phyloP scores from a whole-genome alignment of 495 filamentous ascomycete species.

The Staphylotrichum longicolle region DNA sequence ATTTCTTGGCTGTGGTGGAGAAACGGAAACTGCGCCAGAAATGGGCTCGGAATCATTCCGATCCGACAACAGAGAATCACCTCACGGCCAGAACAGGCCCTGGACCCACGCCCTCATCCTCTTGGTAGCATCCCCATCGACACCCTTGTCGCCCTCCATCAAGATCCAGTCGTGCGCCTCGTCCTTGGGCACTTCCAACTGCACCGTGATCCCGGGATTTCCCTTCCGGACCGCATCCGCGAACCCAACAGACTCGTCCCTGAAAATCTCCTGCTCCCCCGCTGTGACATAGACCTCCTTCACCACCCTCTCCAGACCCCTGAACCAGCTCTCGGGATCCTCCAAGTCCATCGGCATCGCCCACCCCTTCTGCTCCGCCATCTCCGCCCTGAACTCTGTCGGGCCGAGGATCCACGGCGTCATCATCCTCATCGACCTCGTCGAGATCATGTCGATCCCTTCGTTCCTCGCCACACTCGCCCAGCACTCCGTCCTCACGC shows the following conservation, averaged over 20 bases:
- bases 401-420: background rate
- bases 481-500: slow-evolving; percentile 3
- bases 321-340: slow-evolving; percentile 28
- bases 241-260: slow-evolving; percentile 24
- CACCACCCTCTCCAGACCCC: slow-evolving; percentile 21
- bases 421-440: background rate
- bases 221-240: slow-evolving; percentile 16
- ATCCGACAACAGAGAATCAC: background rate
- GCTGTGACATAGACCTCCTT: slow-evolving; percentile 27
- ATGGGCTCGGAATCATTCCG: background rate
- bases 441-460: slow-evolving; percentile 34
- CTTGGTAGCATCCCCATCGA: slow-evolving; percentile 25
- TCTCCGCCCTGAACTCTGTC: slow-evolving; percentile 13
- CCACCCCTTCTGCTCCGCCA: slow-evolving; percentile 25
- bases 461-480: slow-evolving; percentile 21
- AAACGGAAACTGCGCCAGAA: background rate
- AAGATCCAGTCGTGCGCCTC: slow-evolving; percentile 33
- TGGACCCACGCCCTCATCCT: slow-evolving; percentile 28
- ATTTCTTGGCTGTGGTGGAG: background rate
- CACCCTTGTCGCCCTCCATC: slow-evolving; percentile 21
- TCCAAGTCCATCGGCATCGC: slow-evolving; percentile 26
- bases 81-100: slow-evolving; percentile 15
- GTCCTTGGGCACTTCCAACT: slow-evolving; percentile 18
- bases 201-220: slow-evolving; percentile 17
- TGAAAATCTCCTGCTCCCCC: slow-evolving; percentile 29